Base-by-base conservation (phyloP, 2,329 filamentous ascomycete species). In the Microascus cirrosus region DNA sequence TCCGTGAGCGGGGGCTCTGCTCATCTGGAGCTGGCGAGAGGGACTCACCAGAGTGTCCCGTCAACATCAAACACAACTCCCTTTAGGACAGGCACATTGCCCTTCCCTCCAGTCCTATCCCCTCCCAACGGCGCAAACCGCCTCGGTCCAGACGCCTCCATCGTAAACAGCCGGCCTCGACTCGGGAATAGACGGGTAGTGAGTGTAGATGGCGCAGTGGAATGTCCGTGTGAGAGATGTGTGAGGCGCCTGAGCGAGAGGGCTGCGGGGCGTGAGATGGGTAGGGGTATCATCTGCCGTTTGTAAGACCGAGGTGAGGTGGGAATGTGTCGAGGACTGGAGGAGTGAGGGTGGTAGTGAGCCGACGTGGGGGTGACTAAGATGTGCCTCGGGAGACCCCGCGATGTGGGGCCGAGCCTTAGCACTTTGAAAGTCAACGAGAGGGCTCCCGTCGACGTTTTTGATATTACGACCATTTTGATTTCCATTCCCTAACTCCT, bases 11-110 rank as follows among this genome's bases (percentile, higher is more conserved):
- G 32, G 25, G 18, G 3, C 28, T 4, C 28, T 32, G 4, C 8
- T 8, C 28, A 8, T 32, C 28, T 32, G 28, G 20, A 53, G 22
- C 22, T 4, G 15, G 25, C 11, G 34, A 36, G 25, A 6, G 5
- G 20, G 15, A 53, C 34, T 53, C 73, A 95, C 92, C 87, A 96
- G 60, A 97, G 73, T 25, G 93, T 99, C 3, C 93, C 93, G 71
- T 99, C 93, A 62, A 99, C 89, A 73, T 99, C 93, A 72, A 97
- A 97, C 15, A 97, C 78, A 1, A 87, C 73, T 3, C 84, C 84
- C 60, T 76, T 76, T 32, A 87, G 70, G 59, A 68, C 73, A 1
- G 79, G 79, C 24, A 71, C 67, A 22, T 57, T 32, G 10, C 67
- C 66, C 25, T 65, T 63, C 2, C 68, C 64, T 2, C 68, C 64